These are phyloP conservation scores for Paspalum vaginatum DNA, from an alignment of 176 grass and related monocot species.

Conservation along the genomic window DNA sequence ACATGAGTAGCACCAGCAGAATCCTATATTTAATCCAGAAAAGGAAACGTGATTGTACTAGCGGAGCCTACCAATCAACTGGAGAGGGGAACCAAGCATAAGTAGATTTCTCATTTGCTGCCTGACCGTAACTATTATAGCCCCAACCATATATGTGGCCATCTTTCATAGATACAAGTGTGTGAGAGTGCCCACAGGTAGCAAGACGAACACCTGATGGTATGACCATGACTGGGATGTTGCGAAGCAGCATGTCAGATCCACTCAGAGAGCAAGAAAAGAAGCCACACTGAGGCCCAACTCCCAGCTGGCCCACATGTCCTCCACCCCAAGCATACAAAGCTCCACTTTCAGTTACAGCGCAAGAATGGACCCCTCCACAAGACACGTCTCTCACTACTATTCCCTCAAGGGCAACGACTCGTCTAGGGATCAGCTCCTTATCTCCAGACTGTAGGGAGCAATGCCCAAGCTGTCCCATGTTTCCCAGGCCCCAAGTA, in stretches of 20 bases:
- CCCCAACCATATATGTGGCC: conserved; percentile 92
- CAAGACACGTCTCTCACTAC: conserved; percentile 67
- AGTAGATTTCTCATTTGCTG: conserved; percentile 75
- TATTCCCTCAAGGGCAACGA: conserved; percentile 81
- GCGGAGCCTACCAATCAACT: conserved; percentile 72
- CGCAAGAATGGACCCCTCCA: conserved; percentile 92
- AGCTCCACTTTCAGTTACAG: conserved; percentile 71
- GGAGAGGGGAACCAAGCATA: conserved; percentile 93
- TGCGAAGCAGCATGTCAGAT: conserved; percentile 64
- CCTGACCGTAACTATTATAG: conserved; percentile 95
- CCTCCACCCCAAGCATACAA: conserved; percentile 86
- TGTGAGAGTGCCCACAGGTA: conserved; percentile 91
- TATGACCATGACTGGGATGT: conserved; percentile 78
- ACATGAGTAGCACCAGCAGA: neutral
- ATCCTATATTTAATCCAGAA: neutral
- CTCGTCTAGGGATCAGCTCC: conserved; percentile 79
- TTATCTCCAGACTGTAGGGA: conserved; percentile 83
- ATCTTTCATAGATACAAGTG: conserved; percentile 82
- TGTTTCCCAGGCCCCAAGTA: conserved; percentile 91
- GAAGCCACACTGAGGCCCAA: conserved; percentile 59
- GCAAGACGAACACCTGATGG: conserved; percentile 67
- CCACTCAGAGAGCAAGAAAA: conserved; percentile 66
- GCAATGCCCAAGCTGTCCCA: conserved; percentile 94
- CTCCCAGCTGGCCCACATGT: conserved; percentile 77
- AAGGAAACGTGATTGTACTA: neutral